Evolutionary conservation across 805 yeast species (phyloP), one percentile per base, ranked within the genome.

Genomic region (Metschnikowia chrysomelidarum): DNA sequence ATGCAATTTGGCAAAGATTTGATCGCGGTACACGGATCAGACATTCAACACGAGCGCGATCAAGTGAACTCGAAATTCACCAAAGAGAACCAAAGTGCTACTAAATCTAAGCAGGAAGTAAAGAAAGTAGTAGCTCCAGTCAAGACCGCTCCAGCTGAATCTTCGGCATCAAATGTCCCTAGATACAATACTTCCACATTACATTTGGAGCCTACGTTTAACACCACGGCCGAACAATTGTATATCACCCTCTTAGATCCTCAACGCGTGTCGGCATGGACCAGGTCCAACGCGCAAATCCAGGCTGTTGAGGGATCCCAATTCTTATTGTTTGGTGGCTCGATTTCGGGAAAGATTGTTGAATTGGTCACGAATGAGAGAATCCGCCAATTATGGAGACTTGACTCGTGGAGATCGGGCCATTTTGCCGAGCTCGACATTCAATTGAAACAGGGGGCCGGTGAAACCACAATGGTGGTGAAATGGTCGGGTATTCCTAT

Each of bases 401-500:
- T 93, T 45, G 76, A 72, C 27, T 85, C 82, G 51, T 93, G 99
- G 99, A 83, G 82, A 55, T 61, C 63, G n/a, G 94, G 84, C 23
- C 93, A 87, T 58, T 82, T 53, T 56, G 93, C 97, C 1, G 69
- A 68, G 4, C 65, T 93, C 49, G 70, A 69, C 15, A 73, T 91
- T 47, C 69, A 64, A 24, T 75, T 93, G 47, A 76, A 76, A 38
- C 87, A 87, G 56, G 93, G 91, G 19, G 73, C 76, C n/a, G 75
- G 84, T 27, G 97, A 88, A 51, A 93, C 98, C 3, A 78, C 74
- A 40, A 69, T 89, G 65, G 78, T 78, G 41, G 87, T 88, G 13
- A 67, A 72, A 27, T 87, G 91, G 77, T 69, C 77, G 12, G 97
- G 97, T 11, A 82, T 93, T 32, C 99, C 99, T 12, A 71, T 91